Evolutionary conservation across 352 stramenopile species (phyloP).

Genomic region (Phytopythium kandeliae): DNA sequence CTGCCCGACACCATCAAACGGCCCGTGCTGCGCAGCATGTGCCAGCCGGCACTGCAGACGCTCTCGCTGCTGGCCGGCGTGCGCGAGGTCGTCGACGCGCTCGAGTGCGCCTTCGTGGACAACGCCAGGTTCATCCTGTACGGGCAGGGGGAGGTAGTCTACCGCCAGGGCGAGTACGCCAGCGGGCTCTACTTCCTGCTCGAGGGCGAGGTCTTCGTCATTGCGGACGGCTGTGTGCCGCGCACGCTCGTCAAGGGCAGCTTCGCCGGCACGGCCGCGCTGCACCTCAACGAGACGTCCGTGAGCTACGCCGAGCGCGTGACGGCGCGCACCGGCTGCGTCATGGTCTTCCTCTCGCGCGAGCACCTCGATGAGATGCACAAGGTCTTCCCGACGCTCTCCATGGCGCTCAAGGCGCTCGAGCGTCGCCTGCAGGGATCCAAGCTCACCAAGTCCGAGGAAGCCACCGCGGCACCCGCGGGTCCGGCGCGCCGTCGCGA

Average conservation of each 20-base stretch:
- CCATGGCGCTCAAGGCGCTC: constrained; percentile 52
- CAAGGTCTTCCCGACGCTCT: constrained; percentile 50
- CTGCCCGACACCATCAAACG: constrained; percentile 46
- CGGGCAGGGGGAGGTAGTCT: constrained; percentile 60
- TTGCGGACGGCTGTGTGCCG: constrained; percentile 22
- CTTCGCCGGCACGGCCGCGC: constrained; percentile 44
- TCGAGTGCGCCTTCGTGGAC: constrained; percentile 45
- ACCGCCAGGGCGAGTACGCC: constrained; percentile 51
- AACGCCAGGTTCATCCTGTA: constrained; percentile 50
- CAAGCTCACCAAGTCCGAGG: constrained; percentile 32
- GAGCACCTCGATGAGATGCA: constrained; percentile 55
- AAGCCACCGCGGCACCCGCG: constrained; percentile 5
- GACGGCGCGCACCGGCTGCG: constrained; percentile 49
- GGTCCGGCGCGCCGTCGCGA: constrained; percentile 5
- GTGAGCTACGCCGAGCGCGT: constrained; percentile 55
- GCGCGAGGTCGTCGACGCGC: constrained; percentile 20
- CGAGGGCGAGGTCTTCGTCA: constrained; percentile 47
- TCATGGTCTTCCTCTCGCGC: constrained; percentile 47
- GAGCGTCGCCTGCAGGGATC: constrained; percentile 42
- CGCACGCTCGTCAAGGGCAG: constrained; percentile 31
- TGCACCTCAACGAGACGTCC: constrained; percentile 42
- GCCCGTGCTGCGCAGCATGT: constrained; percentile 47
- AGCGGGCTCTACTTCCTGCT: constrained; percentile 55
- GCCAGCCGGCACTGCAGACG: constrained; percentile 35
- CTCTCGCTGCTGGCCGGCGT: constrained; percentile 33